Evolutionary conservation across 1,284 basidiomycete genomes (phyloP).

Genomic region (Chalciporus sp.): DNA sequence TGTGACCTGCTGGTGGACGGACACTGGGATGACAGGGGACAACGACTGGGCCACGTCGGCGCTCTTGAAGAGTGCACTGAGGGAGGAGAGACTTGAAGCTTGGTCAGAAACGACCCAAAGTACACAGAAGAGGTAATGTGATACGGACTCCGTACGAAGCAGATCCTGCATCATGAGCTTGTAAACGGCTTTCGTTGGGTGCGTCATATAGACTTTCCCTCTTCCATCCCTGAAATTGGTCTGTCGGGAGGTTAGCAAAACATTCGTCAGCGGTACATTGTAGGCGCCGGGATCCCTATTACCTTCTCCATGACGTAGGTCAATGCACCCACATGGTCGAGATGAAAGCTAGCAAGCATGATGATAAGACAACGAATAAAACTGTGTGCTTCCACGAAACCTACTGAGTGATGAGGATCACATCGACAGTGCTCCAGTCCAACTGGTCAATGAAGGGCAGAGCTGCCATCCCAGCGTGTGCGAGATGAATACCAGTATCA

Average conservation of each 20-base stretch:
- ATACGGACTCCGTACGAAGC: constrained; percentile 84
- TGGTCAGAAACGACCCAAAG: not conserved
- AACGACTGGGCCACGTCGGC: constrained; percentile 90
- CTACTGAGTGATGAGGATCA: constrained; percentile 93
- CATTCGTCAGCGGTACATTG: not conserved
- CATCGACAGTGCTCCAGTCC: constrained; percentile 98
- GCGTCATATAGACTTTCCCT: constrained; percentile 99
- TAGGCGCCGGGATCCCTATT: not conserved
- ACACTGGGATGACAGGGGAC: constrained; percentile 91
- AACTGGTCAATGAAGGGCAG: constrained; percentile 96
- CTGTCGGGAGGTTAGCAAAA: constrained; percentile 43
- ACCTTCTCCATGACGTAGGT: constrained; percentile 99
- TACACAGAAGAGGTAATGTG: not conserved
- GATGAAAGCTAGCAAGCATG: constrained; percentile 76
- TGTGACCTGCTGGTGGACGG: constrained; percentile 94
- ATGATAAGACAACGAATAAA: constrained; percentile 4
- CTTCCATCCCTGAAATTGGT: constrained; percentile 96
- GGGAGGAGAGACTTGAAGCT: constrained; percentile 54
- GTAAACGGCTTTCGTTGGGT: constrained; percentile 97
- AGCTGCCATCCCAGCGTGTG: constrained; percentile 92
- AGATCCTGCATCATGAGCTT: constrained; percentile 99
- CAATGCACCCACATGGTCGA: constrained; percentile 96
- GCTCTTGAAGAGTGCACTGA: constrained; percentile 85
- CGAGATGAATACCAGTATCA: constrained; percentile 95
- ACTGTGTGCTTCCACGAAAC: constrained; percentile 30